These are phyloP conservation scores for Suillus bovinus DNA, from an alignment of 768 basidiomycete species.

Conservation along the genomic window DNA sequence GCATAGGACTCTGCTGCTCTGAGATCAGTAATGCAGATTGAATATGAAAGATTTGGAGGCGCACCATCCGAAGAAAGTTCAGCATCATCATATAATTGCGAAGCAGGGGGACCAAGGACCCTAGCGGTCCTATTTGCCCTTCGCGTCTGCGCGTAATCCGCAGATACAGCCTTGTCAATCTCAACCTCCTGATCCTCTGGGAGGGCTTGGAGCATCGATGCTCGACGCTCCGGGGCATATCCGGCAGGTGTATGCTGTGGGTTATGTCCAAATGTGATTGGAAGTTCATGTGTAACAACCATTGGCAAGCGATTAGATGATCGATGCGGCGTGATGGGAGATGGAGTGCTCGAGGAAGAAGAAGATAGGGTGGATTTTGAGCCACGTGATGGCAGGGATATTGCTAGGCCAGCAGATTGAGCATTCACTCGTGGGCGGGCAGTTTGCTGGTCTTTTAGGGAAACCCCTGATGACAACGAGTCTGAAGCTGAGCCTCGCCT, in stretches of 20 bases:
- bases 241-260: constrained; percentile 20
- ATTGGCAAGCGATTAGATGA: constrained; percentile 22
- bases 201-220: constrained; percentile 42
- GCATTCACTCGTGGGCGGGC: constrained; percentile 8
- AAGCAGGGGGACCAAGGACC: constrained; percentile 21
- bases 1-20: constrained; percentile 22
- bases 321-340: constrained; percentile 19
- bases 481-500: constrained; percentile 18
- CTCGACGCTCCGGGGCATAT: constrained; percentile 16
- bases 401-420: constrained; percentile 10
- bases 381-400: constrained; percentile 20
- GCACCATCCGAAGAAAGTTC: constrained; percentile 7
- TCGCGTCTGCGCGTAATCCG: constrained; percentile 13
- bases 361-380: constrained; percentile 23
- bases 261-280: constrained; percentile 29
- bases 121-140: constrained; percentile 21
- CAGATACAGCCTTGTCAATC: background rate
- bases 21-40: constrained; percentile 5
- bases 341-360: constrained; percentile 27
- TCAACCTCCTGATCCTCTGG: constrained; percentile 51
- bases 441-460: constrained; percentile 7
- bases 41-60: background rate
- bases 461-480: constrained; percentile 28
- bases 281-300: constrained; percentile 25
- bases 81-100: constrained; percentile 7